Base-by-base conservation (phyloP, 805 yeast species). In the Candida ficus region DNA sequence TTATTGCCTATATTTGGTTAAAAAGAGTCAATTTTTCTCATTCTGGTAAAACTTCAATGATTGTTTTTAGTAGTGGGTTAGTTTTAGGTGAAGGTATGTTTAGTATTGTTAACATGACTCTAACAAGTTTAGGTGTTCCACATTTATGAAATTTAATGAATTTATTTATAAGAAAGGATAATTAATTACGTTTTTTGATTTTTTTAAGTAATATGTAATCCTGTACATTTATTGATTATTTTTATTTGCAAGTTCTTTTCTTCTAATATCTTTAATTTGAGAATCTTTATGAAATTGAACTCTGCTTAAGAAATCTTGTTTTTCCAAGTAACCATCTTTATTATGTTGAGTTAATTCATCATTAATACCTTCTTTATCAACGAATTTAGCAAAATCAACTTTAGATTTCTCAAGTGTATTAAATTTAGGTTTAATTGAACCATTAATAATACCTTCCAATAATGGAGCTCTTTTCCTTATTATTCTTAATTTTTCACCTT, bases 61-160 rank as follows among this genome's bases (percentile, higher is more conserved):
- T 91, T 45, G 89, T 91, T 16, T 78, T 88, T 52, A 86, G 96
- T 54, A 82, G 95, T 51, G 99, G 99, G 0, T 68, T 91, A 44
- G 95, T 91, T 3, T 65, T 91, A 17, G 99, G 99, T 14, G 99
- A 91, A 62, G 98, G 99, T 2, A 68, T 91, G 35, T 78, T 88
- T 53, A 86, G 96, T 54, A 83, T 86, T 11, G 66, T 85, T 22
- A 84, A 84, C 29, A 83, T 91, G 91, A 51, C 83, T 2, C 64
- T 89, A 54, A 82, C 95, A 1, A 75, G 83, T 49, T 53, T 85
- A 43, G 73, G 76, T 3, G 76, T 80, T 12, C 86, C 88, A 3
- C 85, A 80, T 62, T 60, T 73, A 21, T 47, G 28, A 26, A 22
- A 7, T 18, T 25, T 5, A 23, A 17, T 13, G 23, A 25, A 10